Base-by-base conservation (phyloP, 441 rosid genomes). In the Brassica hybrid region DNA sequence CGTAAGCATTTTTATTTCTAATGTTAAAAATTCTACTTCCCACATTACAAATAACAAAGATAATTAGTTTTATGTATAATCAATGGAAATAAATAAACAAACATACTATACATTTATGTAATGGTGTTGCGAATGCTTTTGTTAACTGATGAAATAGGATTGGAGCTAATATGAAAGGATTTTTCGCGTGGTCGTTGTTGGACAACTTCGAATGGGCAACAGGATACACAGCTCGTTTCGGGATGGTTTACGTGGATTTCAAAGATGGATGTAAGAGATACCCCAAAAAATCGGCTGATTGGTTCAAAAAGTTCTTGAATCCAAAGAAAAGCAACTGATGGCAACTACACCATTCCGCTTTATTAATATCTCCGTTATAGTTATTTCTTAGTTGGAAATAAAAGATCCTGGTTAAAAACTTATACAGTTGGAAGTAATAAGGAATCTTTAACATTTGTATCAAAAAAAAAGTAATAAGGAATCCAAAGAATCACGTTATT, bases 101-200 rank as follows among this genome's bases (percentile, higher is more conserved):
- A 38, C 45, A 38, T 38, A 38, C 12, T 38, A 41, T 41, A 41
- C 13, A 11, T 41, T 41, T 3, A 60, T 71, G 13, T 6, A n/a
- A 54, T 4, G 9, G 10, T 62, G 69, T 48, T 18, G 50, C 12
- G 5, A 71, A 71, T 65, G 54, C 6, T 48, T 60, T 41, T 8
- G 21, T 5, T n/a, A 21, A 14, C 16, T 52, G 79, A 41, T 21
- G 18, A 38, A 13, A 72, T 52, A 81, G 83, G 76, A 65, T 77
- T 45, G 84, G 84, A 45, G 84, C 80, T 4, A 77, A 81, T 50
- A 74, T 81, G 48, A 77, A 70, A 32, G 84, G 81, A 11, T 81
- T 63, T 50, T 81, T 81, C 21, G 79, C 79, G 11, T 81, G 81
- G 84, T 77, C 84, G 58, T 61, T 81, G 12, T 7, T 77, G 9